These are phyloP conservation scores for Fusarium globosum DNA, from an alignment of 2,329 filamentous ascomycete species.

Conservation along the genomic window DNA sequence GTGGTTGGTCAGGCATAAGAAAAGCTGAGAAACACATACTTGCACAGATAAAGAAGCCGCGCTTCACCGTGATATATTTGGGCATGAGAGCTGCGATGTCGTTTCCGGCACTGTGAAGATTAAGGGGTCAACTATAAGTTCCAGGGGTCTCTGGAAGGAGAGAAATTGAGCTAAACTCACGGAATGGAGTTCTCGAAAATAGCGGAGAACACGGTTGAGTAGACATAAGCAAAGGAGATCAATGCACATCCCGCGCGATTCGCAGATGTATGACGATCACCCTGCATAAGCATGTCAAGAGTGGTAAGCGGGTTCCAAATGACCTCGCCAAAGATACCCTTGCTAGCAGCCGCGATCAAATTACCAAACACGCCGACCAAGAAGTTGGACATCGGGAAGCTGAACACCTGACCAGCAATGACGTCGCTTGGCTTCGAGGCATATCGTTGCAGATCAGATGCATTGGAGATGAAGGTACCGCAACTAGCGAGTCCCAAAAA, in stretches of 20 bases:
- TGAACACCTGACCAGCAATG: background rate
- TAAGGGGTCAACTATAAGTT: background rate
- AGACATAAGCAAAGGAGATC: conserved; percentile 10
- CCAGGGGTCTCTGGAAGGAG: no score
- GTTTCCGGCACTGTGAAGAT: background rate
- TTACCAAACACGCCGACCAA: conserved; percentile 9
- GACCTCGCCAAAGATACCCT: conserved; percentile 12
- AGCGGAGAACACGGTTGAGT: background rate
- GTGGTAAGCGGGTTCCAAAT: conserved; percentile 12
- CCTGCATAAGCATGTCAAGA: conserved; percentile 6
- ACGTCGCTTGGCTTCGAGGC: background rate
- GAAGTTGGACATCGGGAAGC: conserved; percentile 8
- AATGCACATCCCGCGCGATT: conserved; percentile 7
- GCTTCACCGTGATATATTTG: conserved; percentile 13
- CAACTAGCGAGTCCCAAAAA: conserved; percentile 7
- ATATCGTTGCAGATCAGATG: conserved; percentile 6
- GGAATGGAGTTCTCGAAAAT: conserved; percentile 20
- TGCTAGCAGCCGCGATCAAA: conserved; percentile 11
- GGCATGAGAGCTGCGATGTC: conserved; percentile 18
- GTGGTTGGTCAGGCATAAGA: accelerated
- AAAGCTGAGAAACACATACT: background rate
- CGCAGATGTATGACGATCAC: conserved; percentile 2
- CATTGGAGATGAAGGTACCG: conserved; percentile 2
- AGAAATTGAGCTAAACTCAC: background rate
- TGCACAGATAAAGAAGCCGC: conserved; percentile 17